Conservation (phyloP, 1,284 basidiomycete species). For the Cystobasidium sp. region DNA sequence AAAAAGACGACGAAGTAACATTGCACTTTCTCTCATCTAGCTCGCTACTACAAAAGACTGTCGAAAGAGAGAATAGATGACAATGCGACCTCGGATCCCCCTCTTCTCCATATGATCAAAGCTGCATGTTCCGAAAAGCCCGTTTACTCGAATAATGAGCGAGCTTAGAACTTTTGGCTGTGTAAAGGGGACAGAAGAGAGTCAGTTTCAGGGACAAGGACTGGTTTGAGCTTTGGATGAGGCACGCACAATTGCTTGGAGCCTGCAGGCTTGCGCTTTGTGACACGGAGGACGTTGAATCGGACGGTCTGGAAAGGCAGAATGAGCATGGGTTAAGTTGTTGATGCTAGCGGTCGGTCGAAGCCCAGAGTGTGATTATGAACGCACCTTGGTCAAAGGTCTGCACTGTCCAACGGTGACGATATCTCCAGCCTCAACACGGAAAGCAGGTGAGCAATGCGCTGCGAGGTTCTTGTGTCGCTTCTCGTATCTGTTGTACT, state of each 20-base stretch:
- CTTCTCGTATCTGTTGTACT: conserved; percentile 74
- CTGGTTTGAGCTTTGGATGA: neutral
- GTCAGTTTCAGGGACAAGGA: neutral
- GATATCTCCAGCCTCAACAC: conserved; percentile 68
- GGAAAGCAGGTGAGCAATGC: conserved; percentile 98
- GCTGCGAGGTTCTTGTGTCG: conserved; percentile 95
- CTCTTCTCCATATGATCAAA: conserved; percentile 12
- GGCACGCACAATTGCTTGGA: conserved; percentile 40
- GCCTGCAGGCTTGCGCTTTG: conserved; percentile 44
- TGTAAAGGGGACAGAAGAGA: neutral
- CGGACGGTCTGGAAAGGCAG: conserved; percentile 42
- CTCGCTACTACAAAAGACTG: conserved; percentile 8
- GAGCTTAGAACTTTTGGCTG: conserved; percentile 40
- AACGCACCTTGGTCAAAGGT: conserved; percentile 80
- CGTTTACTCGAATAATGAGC: neutral
- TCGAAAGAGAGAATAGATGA: neutral
- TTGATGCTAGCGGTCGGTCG: neutral
- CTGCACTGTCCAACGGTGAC: conserved; percentile 99
- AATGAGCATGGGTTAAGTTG: neutral
- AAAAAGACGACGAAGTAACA: conserved; percentile 11
- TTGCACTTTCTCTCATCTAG: conserved; percentile 14
- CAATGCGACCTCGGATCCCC: neutral
- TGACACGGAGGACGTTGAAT: conserved; percentile 48
- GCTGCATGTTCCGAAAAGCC: conserved; percentile 14
- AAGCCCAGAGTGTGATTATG: neutral